A percentile compares a stretch with the other conserved stretches of the same genome.
phyloP scores from a whole-genome alignment of 1,284 basidiomycete genomes.

The Pseudozyma pruni region DNA sequence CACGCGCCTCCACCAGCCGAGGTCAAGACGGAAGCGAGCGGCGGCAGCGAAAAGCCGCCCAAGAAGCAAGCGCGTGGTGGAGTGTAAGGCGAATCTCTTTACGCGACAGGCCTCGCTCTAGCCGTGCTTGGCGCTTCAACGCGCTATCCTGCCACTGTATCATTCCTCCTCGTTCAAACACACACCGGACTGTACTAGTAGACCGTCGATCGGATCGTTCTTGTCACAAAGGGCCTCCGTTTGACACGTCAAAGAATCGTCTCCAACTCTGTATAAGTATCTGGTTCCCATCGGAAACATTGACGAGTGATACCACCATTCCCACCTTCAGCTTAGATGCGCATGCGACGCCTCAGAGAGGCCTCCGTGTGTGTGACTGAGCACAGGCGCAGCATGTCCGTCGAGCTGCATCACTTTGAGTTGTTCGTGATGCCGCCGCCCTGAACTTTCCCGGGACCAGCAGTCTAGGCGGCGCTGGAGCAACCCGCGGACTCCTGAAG shows the following conservation, averaged over 20 bases:
- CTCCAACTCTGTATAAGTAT: not conserved
- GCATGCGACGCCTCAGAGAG: too few species aligned
- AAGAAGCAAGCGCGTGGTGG: conserved; percentile 41
- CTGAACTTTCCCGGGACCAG: too few species aligned
- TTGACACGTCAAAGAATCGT: too few species aligned
- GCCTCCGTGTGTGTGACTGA: not conserved
- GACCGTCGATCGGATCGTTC: not conserved
- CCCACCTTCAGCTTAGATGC: not conserved
- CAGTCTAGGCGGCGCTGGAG: too few species aligned
- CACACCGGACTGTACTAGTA: conserved; percentile 1
- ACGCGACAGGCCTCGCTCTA: not conserved
- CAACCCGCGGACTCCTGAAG: too few species aligned
- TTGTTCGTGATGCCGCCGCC: too few species aligned
- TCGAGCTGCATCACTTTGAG: not conserved
- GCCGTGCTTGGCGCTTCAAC: not conserved
- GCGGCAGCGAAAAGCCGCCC: conserved; percentile 29
- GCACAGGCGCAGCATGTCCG: too few species aligned
- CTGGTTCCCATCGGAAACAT: not conserved
- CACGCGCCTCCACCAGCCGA: conserved; percentile 21
- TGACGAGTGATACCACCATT: conserved; percentile 2
- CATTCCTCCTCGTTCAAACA: not conserved
- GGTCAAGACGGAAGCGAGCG: conserved; percentile 21
- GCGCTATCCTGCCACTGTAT: not conserved
- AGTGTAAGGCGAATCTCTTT: conserved; percentile 5
- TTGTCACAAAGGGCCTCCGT: too few species aligned